Conservation (phyloP, 2,329 filamentous ascomycete species). For the Cercospora citrullina region DNA sequence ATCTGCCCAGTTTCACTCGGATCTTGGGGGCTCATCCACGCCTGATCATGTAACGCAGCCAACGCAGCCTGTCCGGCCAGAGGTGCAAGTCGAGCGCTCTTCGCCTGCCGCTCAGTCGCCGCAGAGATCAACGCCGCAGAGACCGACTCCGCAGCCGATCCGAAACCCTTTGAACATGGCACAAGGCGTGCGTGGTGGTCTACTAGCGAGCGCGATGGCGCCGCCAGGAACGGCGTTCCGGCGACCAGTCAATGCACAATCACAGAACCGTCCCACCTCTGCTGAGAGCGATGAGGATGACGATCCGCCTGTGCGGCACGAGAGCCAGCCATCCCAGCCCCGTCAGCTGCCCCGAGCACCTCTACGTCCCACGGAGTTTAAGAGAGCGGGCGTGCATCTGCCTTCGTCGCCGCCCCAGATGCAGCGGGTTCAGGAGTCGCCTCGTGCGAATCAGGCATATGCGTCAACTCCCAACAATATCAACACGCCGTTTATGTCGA, state of each 20-base stretch:
- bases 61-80: conserved; percentile 35
- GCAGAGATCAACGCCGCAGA: conserved; percentile 41
- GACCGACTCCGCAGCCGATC: conserved; percentile 27
- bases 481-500: conserved; percentile 16
- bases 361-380: conserved; percentile 62
- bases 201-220: conserved; percentile 65
- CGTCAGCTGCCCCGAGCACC: conserved; percentile 44
- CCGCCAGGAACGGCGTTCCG: conserved; percentile 73
- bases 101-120: conserved; percentile 57
- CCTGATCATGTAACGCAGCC: conserved; percentile 53
- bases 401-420: conserved; percentile 35
- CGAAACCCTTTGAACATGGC: conserved; percentile 6
- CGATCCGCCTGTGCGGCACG: conserved; percentile 40
- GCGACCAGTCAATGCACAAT: conserved; percentile 39
- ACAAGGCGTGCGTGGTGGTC: conserved; percentile 35
- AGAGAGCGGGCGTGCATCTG: conserved; percentile 42
- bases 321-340: conserved; percentile 8
- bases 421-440: conserved; percentile 34
- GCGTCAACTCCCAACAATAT: conserved; percentile 1
- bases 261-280: conserved; percentile 19
- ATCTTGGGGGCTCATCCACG: conserved; percentile 23
- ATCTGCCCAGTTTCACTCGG: conserved; percentile 26
- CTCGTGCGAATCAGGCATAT: conserved; percentile 10
- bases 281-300: conserved; percentile 47
- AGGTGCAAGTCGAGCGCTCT: conserved; percentile 82